phyloP scores from a whole-genome alignment of 805 yeast species.

The Kazachstania psychrophila region DNA sequence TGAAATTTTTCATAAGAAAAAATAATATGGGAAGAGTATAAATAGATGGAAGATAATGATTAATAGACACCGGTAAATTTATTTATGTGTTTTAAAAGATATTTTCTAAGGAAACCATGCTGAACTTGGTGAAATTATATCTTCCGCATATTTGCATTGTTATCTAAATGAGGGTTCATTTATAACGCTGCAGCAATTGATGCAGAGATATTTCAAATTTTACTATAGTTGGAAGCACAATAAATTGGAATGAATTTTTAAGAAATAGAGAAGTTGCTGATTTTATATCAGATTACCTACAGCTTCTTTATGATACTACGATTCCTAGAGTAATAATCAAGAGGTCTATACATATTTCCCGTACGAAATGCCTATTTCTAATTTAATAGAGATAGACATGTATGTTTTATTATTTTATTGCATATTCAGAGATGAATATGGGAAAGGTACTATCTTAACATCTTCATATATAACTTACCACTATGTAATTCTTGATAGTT shows the following conservation, averaged over 20 bases:
- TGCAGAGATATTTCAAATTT: no score
- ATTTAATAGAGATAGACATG: background rate
- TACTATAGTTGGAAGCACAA: no score
- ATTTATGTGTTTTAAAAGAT: no score
- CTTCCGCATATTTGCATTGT: no score
- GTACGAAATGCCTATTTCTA: constrained; percentile 6
- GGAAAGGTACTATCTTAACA: constrained; percentile 19
- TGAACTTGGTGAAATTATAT: no score
- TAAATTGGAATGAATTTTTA: constrained; percentile 1
- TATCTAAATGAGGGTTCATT: no score
- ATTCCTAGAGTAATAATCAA: constrained; percentile 15
- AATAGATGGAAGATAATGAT: no score
- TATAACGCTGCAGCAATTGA: no score
- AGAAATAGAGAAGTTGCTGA: constrained; percentile 1
- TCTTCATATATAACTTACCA: constrained; percentile 2
- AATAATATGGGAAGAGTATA: no score
- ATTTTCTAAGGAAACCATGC: no score
- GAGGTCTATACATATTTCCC: constrained; percentile 21
- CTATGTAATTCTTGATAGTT: background rate
- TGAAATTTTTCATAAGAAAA: no score
- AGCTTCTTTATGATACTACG: constrained; percentile 13
- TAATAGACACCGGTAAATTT: no score
- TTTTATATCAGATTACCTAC: background rate
- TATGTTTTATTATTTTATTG: constrained; percentile 3
- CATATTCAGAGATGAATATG: constrained; percentile 11